Evolutionary conservation across 176 grass and related monocot genomes (phyloP).

Genomic region (Hyparrhenia diplandra): DNA sequence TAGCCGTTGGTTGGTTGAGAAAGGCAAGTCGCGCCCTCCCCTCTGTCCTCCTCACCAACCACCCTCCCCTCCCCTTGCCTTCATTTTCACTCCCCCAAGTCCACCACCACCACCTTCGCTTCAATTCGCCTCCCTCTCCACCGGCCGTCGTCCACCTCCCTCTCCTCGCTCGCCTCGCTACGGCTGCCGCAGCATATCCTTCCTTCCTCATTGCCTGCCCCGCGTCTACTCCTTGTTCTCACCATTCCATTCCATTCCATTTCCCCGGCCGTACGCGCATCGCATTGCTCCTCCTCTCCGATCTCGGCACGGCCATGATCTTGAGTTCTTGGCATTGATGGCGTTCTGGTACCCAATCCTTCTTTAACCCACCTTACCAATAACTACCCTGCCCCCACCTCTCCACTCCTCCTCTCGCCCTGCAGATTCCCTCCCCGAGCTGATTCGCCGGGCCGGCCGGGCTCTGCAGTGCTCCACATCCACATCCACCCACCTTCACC

Average conservation of each 20-base stretch:
- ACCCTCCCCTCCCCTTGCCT: neutral
- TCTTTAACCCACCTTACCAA: neutral
- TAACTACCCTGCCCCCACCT: neutral
- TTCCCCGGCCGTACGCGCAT: neutral
- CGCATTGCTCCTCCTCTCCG: neutral
- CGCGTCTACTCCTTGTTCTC: too few relatives aligned
- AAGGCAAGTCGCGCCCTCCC: neutral
- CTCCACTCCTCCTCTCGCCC: neutral
- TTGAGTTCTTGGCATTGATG: constrained; percentile 10
- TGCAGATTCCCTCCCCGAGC: too few relatives aligned
- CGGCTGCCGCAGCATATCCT: neutral
- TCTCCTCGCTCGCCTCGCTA: neutral
- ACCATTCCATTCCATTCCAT: too few relatives aligned
- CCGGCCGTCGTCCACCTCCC: constrained; percentile 1
- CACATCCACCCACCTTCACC: neutral
- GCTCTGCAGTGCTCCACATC: too few relatives aligned
- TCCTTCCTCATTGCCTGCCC: neutral
- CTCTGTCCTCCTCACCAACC: constrained; percentile 43
- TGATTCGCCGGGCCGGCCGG: too few relatives aligned
- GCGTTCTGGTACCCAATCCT: neutral
- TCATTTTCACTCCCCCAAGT: neutral
- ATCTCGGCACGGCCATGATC: neutral
- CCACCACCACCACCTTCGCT: neutral
- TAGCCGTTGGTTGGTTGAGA: constrained; percentile 18
- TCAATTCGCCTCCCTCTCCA: neutral